These are phyloP conservation scores for Rossbeevera mucosa DNA, from an alignment of 768 basidiomycete species.

Conservation along the genomic window DNA sequence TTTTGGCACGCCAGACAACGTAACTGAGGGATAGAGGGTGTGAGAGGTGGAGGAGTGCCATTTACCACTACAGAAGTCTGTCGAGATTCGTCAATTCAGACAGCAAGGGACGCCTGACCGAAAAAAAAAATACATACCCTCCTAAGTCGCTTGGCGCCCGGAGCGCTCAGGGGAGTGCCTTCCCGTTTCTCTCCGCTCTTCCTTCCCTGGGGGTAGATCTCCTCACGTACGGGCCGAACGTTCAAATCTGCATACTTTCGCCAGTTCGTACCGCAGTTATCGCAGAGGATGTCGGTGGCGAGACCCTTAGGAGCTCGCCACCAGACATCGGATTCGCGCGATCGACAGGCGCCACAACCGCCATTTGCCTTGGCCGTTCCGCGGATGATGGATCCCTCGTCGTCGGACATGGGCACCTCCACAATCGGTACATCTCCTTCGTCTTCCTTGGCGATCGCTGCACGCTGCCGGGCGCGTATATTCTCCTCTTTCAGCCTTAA, in stretches of 20 bases:
- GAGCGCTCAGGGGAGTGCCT: conserved; percentile 52
- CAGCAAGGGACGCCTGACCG: neutral
- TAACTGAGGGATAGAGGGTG: conserved; percentile 51
- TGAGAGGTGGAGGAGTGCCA: conserved; percentile 59
- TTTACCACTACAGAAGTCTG: conserved; percentile 39
- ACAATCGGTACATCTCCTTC: conserved; percentile 28
- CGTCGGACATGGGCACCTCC: conserved; percentile 44
- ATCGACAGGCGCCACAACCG: conserved; percentile 81
- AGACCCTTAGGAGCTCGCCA: conserved; percentile 92
- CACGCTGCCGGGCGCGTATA: conserved; percentile 40
- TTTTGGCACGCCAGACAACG: conserved; percentile 74
- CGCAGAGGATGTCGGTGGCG: conserved; percentile 74
- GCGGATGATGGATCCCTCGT: conserved; percentile 71
- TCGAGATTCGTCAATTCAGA: neutral
- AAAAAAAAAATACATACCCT: conserved; percentile 39
- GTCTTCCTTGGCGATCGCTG: conserved; percentile 27
- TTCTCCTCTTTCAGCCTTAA: conserved; percentile 68
- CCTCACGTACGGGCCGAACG: conserved; percentile 67
- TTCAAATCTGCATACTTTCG: conserved; percentile 90
- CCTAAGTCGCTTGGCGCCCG: conserved; percentile 61
- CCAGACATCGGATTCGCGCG: conserved; percentile 75
- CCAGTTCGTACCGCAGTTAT: conserved; percentile 83
- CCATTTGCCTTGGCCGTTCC: conserved; percentile 49
- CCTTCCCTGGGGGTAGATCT: conserved; percentile 43
- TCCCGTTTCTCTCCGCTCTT: conserved; percentile 52